A percentile compares a stretch with the other conserved stretches of the same genome.
Conservation (phyloP, 257 asterid species). For the Penstemon newberryi region DNA sequence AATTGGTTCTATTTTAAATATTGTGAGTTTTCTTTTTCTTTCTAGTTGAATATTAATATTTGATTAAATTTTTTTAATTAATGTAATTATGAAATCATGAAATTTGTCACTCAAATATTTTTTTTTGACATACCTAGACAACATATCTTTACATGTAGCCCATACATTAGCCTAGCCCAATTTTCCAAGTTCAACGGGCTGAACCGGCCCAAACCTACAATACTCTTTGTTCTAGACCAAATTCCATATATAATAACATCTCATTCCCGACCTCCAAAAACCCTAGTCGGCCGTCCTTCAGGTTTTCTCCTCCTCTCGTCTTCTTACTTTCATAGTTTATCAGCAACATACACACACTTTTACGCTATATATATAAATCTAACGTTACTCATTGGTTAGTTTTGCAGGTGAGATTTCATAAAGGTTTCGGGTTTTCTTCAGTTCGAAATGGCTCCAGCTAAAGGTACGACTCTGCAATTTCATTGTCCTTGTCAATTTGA, state of each 20-base stretch:
- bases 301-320: conserved; percentile 16
- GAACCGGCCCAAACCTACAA: background rate
- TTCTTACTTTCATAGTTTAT: background rate
- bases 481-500: background rate
- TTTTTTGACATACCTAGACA: too few species aligned
- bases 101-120: too few species aligned
- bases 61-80: too few species aligned
- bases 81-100: too few species aligned
- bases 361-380: background rate
- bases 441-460: conserved; percentile 42
- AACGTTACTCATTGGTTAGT: background rate
- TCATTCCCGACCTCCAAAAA: conserved; percentile 17
- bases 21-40: too few species aligned
- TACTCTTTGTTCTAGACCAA: background rate
- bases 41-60: too few species aligned
- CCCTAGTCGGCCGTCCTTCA: conserved; percentile 30
- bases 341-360: background rate
- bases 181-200: background rate
- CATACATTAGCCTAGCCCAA: conserved; percentile 2
- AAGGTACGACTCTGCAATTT: conserved; percentile 27
- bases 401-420: conserved; percentile 31
- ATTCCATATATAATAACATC: conserved; percentile 12
- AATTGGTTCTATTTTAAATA: too few species aligned
- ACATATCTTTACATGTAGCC: background rate
- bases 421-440: conserved; percentile 15